Base-by-base conservation (phyloP, 257 asterid genomes). In the Misopates orontium region DNA sequence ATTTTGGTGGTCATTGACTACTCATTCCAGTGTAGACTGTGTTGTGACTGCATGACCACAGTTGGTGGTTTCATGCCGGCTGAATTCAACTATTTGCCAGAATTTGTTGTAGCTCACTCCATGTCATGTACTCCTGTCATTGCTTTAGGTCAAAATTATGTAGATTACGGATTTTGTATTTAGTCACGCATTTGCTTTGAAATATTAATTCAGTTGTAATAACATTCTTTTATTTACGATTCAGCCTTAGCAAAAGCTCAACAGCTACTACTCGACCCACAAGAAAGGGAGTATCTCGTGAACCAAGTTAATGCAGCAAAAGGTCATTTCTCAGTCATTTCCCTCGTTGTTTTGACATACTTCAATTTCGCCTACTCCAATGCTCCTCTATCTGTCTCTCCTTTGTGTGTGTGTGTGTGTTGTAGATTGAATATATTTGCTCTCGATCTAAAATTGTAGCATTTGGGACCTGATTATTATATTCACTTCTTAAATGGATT, bases 241-340 rank as follows among this genome's bases (percentile, higher is more conserved):
- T 73, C 95, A 90, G 99, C 99, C 7, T 80, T 94, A 70, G 95
- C 95, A 48, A 90, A 88, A 81, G 97, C 99, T 51, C 99, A 94
- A 70, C 95, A 94, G 75, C 16, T 87, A 74, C 69, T 94, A 58
- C 90, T 86, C 56, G 97, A 94, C 71, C 87, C 86, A 19, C 89
- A 85, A 77, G 99, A 94, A 83, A 91, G 99, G 78, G 96, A 88
- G 5, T 94, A 90, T 82, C 66, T 94, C 78, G 73, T 90, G 78
- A 94, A 77, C 86, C 99, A 94, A 83, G 88, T 94, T 55, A 77
- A 67, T 71, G 84, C 95, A 36, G 99, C 99, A 71, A 88, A 86
- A 90, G 97, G 99, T 94, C 60, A 23, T 73, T 65, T 67, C 50
- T 64, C 32, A 32, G 53, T 41, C 70, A 60, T 66, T 49, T 36